These are phyloP conservation scores for Malus orientalis DNA, from an alignment of 306 rosid genomes.

Conservation along the genomic window DNA sequence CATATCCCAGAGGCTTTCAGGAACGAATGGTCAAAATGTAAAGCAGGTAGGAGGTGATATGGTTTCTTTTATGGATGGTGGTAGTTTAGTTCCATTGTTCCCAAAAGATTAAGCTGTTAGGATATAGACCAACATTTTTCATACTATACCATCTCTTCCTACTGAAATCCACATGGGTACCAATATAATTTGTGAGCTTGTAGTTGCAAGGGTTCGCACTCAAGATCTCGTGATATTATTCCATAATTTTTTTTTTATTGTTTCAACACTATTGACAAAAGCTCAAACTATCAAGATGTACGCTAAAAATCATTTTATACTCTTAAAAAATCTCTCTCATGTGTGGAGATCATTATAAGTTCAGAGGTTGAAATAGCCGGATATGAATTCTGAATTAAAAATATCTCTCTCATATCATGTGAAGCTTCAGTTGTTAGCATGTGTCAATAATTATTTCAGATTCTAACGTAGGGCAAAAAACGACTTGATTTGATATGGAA, in stretches of 20 bases:
- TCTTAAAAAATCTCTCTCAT: not conserved
- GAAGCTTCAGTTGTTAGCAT: not conserved
- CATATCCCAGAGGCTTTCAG: constrained; percentile 55
- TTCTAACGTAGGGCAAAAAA: not conserved
- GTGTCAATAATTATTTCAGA: not conserved
- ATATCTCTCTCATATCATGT: not conserved
- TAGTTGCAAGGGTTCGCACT: not conserved
- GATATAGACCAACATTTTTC: not conserved
- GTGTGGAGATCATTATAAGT: not conserved
- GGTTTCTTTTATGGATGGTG: not conserved
- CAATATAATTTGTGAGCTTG: not conserved
- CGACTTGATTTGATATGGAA: not conserved
- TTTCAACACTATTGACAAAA: not conserved
- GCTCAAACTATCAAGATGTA: not conserved
- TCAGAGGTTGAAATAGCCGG: not conserved
- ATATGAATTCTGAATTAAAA: not conserved
- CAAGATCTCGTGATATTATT: not conserved
- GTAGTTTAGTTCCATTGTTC: not conserved
- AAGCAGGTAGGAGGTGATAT: constrained; percentile 33
- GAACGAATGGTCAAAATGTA: constrained; percentile 62
- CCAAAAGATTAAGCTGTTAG: not conserved
- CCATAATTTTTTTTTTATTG: not conserved
- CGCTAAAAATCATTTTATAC: not conserved
- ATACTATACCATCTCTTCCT: not conserved
- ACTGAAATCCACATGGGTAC: not conserved